Conservation (phyloP, 2,329 filamentous ascomycete species). For the Allantophomopsis lycopodina region DNA sequence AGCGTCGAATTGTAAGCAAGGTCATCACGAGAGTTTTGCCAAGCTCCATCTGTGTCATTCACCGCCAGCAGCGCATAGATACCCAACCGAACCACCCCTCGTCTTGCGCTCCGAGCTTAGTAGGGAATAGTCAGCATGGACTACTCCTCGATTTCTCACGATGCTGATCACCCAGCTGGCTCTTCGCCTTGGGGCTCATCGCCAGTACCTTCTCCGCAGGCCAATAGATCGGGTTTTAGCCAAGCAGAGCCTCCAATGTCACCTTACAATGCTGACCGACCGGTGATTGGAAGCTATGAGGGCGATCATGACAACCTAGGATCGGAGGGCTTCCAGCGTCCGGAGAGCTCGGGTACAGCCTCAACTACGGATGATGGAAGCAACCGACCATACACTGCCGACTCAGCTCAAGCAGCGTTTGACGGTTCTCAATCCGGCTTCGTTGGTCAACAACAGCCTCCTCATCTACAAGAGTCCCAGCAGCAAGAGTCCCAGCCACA, state of each 20-base stretch:
- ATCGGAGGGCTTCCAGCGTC: background rate
- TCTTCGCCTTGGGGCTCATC: conserved; percentile 44
- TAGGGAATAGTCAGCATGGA: conserved; percentile 35
- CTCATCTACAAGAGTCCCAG: conserved; percentile 6
- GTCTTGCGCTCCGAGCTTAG: no score
- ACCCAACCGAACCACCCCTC: no score
- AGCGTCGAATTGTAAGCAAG: no score
- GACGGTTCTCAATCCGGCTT: conserved; percentile 18
- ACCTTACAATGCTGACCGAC: conserved; percentile 10
- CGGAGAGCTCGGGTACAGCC: conserved; percentile 11
- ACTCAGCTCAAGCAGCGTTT: conserved; percentile 10
- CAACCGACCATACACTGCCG: conserved; percentile 14
- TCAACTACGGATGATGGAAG: conserved; percentile 12
- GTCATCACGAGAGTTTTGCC: no score
- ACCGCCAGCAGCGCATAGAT: no score
- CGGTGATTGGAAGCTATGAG: conserved; percentile 10
- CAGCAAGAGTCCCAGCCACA: conserved; percentile 6
- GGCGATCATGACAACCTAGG: conserved; percentile 6
- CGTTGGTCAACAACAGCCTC: conserved; percentile 6
- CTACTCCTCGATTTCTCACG: conserved; percentile 43
- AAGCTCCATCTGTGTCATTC: no score
- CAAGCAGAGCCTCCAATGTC: conserved; percentile 1
- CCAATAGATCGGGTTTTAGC: conserved; percentile 13
- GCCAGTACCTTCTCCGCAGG: conserved; percentile 15
- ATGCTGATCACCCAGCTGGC: conserved; percentile 42